A percentile compares a stretch with the other conserved stretches of the same genome.
phyloP scores from a whole-genome alignment of 164 flowering plant species.

The Santalum album region DNA sequence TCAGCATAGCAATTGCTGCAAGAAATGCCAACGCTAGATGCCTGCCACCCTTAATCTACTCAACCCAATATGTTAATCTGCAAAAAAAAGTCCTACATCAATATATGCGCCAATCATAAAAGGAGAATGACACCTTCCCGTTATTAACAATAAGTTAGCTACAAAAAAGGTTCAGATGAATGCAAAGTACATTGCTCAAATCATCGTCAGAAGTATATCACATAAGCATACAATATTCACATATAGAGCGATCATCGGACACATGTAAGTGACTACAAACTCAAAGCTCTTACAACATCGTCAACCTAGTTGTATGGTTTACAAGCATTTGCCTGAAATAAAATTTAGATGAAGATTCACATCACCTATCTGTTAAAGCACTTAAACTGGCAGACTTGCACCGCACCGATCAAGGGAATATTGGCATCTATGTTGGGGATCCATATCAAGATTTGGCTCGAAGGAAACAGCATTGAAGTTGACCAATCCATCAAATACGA shows the following conservation, averaged over 20 bases:
- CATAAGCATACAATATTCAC: slow-evolving; percentile 34
- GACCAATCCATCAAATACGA: slow-evolving; percentile 9
- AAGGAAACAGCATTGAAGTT: not conserved
- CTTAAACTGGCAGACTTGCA: slow-evolving; percentile 1
- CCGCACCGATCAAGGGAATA: slow-evolving; percentile 3
- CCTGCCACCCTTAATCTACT: too few species aligned
- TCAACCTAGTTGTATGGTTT: slow-evolving; percentile 16
- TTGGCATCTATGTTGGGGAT: slow-evolving; percentile 1
- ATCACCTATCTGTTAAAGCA: slow-evolving; percentile 10
- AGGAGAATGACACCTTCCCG: too few species aligned
- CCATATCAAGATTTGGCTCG: slow-evolving; percentile 7
- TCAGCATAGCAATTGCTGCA: too few species aligned
- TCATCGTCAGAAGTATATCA: slow-evolving; percentile 9
- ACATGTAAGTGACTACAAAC: slow-evolving; percentile 19
- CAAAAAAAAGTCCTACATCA: too few species aligned
- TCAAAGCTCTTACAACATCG: slow-evolving; percentile 21
- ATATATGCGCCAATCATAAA: too few species aligned
- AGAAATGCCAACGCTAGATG: too few species aligned
- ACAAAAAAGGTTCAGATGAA: not conserved
- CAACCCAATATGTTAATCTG: too few species aligned
- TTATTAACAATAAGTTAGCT: not conserved
- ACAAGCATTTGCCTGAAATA: slow-evolving; percentile 29
- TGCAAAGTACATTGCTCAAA: slow-evolving; percentile 10
- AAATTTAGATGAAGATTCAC: slow-evolving; percentile 26
- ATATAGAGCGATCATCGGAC: slow-evolving; percentile 7